These are phyloP conservation scores for Metarhizium album DNA, from an alignment of 2,329 filamentous ascomycete species.

Conservation along the genomic window DNA sequence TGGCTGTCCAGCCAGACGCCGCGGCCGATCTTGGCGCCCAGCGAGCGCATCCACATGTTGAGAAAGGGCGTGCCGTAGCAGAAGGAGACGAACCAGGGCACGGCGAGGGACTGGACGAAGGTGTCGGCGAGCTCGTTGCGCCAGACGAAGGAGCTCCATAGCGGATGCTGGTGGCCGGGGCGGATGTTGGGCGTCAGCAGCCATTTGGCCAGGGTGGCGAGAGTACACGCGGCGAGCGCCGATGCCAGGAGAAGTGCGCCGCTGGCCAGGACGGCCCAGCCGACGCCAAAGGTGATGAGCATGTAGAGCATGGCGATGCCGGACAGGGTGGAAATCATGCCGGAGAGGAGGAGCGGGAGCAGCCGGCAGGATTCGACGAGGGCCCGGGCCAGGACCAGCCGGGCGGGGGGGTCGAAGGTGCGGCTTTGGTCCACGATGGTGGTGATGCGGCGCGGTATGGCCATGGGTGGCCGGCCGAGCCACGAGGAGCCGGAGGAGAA, in stretches of 20 bases:
- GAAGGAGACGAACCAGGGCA: slow-evolving; percentile 9
- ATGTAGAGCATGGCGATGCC: slow-evolving; percentile 7
- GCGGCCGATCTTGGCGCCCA: slow-evolving; percentile 12
- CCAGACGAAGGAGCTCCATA: slow-evolving; percentile 15
- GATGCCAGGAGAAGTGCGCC: slow-evolving; percentile 4
- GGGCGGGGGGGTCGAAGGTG: slow-evolving; percentile 10
- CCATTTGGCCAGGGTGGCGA: slow-evolving; percentile 12
- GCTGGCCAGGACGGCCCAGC: slow-evolving; percentile 8
- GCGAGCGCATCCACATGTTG: slow-evolving; percentile 9
- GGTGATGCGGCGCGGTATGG: slow-evolving; percentile 9
- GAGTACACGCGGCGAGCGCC: slow-evolving; percentile 2
- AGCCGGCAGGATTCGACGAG: slow-evolving; percentile 11
- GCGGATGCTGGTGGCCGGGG: slow-evolving; percentile 10
- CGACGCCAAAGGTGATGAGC: slow-evolving; percentile 7
- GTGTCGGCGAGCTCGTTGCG: slow-evolving; percentile 42
- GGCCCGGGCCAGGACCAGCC: slow-evolving; percentile 7
- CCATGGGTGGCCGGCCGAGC: slow-evolving; percentile 13
- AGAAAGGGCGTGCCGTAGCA: slow-evolving; percentile 13
- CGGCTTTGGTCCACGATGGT: slow-evolving; percentile 9
- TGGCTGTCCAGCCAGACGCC: slow-evolving; percentile 15
- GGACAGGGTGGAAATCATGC: slow-evolving; percentile 1
- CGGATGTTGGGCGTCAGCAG: slow-evolving; percentile 10
- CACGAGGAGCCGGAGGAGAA: slow-evolving; percentile 10
- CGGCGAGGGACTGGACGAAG: slow-evolving; percentile 36
- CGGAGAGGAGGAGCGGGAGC: slow-evolving; percentile 9